A percentile compares a stretch with the other conserved stretches of the same genome.
These are phyloP conservation scores for Curvularia spicifera DNA, from an alignment of 2,329 filamentous ascomycete genomes.

Conservation along the genomic window DNA sequence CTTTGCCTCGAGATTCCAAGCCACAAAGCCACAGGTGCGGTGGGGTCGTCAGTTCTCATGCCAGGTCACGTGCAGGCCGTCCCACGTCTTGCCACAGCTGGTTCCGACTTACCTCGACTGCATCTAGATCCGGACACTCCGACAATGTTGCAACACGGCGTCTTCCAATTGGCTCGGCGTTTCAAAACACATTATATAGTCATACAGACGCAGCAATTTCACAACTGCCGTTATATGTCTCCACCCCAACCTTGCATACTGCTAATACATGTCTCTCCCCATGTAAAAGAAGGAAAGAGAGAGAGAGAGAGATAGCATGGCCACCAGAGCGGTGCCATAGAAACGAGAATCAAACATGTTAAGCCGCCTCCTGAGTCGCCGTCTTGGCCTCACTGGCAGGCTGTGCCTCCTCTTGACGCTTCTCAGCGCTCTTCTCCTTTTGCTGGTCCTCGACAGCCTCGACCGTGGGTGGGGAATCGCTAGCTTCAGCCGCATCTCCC, in stretches of 20 bases:
- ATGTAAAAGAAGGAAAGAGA: constrained; percentile 3
- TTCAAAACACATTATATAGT: constrained; percentile 15
- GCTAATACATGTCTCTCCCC: constrained; percentile 23
- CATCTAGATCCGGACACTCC: background rate
- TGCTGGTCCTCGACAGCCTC: constrained; percentile 50
- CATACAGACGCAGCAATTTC: constrained; percentile 17
- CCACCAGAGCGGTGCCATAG: constrained; percentile 3
- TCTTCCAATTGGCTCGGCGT: background rate
- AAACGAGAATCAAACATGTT: constrained; percentile 6
- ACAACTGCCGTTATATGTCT: constrained; percentile 6
- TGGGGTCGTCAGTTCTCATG: too few relatives aligned
- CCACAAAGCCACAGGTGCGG: too few relatives aligned
- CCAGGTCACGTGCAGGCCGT: background rate
- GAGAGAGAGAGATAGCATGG: background rate
- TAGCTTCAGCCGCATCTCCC: constrained; percentile 49
- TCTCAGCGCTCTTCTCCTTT: constrained; percentile 55
- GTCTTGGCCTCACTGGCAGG: constrained; percentile 50
- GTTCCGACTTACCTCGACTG: too few relatives aligned
- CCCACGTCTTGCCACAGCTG: too few relatives aligned
- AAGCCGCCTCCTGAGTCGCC: constrained; percentile 39
- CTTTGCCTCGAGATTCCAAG: too few relatives aligned
- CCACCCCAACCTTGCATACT: constrained; percentile 14
- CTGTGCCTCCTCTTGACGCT: constrained; percentile 43
- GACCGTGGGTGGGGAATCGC: constrained; percentile 50
- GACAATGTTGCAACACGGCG: background rate